phyloP scores from a whole-genome alignment of 2,329 filamentous ascomycete genomes.

The Neurospora sp. region DNA sequence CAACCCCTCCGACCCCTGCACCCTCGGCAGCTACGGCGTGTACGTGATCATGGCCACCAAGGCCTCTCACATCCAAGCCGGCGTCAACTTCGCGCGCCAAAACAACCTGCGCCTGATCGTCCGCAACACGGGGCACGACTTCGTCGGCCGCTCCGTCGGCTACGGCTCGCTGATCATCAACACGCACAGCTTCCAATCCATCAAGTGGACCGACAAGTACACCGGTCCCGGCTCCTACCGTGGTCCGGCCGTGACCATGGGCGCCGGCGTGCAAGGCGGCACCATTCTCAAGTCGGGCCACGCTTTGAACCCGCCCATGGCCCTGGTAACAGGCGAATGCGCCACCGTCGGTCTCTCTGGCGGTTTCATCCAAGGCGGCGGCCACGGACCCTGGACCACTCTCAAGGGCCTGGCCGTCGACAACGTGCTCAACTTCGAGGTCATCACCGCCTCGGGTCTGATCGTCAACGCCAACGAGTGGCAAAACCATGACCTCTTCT shows the following conservation, averaged over 20 bases:
- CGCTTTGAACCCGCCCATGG: slow-evolving; percentile 26
- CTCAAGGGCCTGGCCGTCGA: slow-evolving; percentile 37
- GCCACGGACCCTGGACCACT: slow-evolving; percentile 38
- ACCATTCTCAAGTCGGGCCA: slow-evolving; percentile 33
- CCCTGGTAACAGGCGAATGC: slow-evolving; percentile 43
- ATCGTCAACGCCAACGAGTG: slow-evolving; percentile 31
- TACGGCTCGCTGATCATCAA: slow-evolving; percentile 46
- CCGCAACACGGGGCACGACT: slow-evolving; percentile 49
- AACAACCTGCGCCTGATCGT: slow-evolving; percentile 43
- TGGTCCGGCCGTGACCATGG: slow-evolving; percentile 40
- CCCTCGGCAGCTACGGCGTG: slow-evolving; percentile 29
- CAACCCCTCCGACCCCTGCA: slow-evolving; percentile 24
- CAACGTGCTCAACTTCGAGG: slow-evolving; percentile 36
- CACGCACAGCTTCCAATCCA: slow-evolving; percentile 43
- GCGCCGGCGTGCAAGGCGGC: slow-evolving; percentile 40
- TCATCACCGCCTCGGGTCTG: slow-evolving; percentile 35
- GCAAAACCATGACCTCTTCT: slow-evolving; percentile 43
- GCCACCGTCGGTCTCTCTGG: slow-evolving; percentile 50
- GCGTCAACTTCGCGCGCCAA: slow-evolving; percentile 30
- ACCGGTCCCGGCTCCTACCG: slow-evolving; percentile 28
- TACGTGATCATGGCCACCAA: slow-evolving; percentile 24
- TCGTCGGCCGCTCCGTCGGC: slow-evolving; percentile 49
- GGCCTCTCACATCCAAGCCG: slow-evolving; percentile 22
- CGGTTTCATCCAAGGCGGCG: slow-evolving; percentile 50
- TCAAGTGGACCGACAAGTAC: slow-evolving; percentile 29